phyloP scores from a whole-genome alignment of 495 filamentous ascomycete species.

The Aspergillus conjunctus region DNA sequence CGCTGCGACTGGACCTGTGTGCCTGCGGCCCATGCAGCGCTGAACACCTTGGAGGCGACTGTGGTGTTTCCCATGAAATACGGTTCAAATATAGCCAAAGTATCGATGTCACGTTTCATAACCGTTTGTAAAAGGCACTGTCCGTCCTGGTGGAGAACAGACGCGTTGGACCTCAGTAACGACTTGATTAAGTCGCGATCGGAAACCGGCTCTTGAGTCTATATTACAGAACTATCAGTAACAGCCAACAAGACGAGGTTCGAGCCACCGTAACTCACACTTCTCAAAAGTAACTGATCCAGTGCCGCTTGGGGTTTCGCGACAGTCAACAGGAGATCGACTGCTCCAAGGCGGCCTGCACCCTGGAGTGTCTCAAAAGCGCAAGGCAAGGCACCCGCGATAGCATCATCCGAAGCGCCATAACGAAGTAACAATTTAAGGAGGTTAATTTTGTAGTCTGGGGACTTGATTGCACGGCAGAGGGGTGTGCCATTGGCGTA shows the following conservation, averaged over 20 bases:
- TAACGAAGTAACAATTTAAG: slow-evolving; percentile 7
- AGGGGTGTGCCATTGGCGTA: slow-evolving; percentile 12
- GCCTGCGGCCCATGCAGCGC: slow-evolving; percentile 10
- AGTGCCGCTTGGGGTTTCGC: slow-evolving; percentile 10
- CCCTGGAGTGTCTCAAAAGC: slow-evolving; percentile 12
- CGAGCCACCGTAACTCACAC: background rate
- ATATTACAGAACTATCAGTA: background rate
- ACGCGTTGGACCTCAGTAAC: slow-evolving; percentile 9
- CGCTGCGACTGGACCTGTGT: slow-evolving; percentile 15
- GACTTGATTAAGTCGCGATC: slow-evolving; percentile 3
- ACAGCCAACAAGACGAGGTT: background rate
- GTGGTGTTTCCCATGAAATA: slow-evolving; percentile 2
- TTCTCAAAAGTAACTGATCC: slow-evolving; percentile 13
- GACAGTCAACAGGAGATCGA: slow-evolving; percentile 10
- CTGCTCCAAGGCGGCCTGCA: slow-evolving; percentile 1
- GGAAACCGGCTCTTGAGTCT: slow-evolving; percentile 10
- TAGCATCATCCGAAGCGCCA: slow-evolving; percentile 6
- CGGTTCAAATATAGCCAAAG: slow-evolving; percentile 9
- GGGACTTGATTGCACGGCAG: slow-evolving; percentile 12
- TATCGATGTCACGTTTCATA: slow-evolving; percentile 14
- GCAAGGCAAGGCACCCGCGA: slow-evolving; percentile 6
- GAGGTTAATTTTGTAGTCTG: slow-evolving; percentile 1
- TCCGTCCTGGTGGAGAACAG: slow-evolving; percentile 13
- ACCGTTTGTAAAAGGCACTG: slow-evolving; percentile 15
- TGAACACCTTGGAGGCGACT: slow-evolving; percentile 10